phyloP scores from a whole-genome alignment of 768 basidiomycete genomes.

The Termitomyces sp. region DNA sequence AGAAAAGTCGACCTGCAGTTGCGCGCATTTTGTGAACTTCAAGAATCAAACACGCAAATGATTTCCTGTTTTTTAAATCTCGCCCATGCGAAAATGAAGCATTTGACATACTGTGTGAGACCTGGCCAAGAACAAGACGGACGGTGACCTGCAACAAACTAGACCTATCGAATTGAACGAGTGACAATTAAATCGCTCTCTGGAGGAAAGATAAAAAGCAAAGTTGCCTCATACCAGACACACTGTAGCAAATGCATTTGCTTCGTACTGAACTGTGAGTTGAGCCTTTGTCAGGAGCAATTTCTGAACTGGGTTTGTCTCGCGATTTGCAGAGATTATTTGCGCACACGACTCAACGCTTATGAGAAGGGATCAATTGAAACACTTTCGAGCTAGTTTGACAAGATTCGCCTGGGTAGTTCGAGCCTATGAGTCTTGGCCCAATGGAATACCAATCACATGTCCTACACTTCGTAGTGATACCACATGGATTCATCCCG shows the following conservation, averaged over 20 bases:
- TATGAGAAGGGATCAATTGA: background rate
- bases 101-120: background rate
- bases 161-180: no score
- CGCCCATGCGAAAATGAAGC: constrained; percentile 6
- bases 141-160: background rate
- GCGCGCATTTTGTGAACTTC: constrained; percentile 4
- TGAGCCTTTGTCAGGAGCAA: no score
- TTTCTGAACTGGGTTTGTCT: background rate
- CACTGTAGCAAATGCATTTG: background rate
- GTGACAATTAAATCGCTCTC: background rate
- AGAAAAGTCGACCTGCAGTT: background rate
- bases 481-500: background rate
- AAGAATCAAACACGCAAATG: background rate
- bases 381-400: background rate
- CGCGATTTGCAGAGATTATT: background rate
- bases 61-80: constrained; percentile 3
- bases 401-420: background rate
- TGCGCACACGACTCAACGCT: background rate
- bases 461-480: background rate
- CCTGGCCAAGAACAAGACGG: background rate
- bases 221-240: background rate
- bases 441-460: background rate
- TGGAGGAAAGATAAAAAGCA: background rate
- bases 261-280: background rate
- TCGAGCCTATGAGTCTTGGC: background rate